A percentile compares a stretch with the other conserved stretches of the same genome.
These are phyloP conservation scores for Boechera retrofracta DNA, from an alignment of 345 rosid genomes.

Conservation along the genomic window DNA sequence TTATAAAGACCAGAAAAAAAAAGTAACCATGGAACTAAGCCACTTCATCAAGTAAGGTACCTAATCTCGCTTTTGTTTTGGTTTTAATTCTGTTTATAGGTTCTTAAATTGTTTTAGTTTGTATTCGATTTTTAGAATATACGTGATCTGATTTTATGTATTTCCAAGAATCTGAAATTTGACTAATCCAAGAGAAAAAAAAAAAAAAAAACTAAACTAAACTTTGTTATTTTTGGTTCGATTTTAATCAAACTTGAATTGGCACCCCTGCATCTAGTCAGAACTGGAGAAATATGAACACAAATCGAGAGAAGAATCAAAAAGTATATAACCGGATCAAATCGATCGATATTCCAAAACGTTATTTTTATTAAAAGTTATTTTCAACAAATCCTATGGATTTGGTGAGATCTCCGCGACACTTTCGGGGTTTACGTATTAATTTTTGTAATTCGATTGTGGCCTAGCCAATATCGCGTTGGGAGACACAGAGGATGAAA, in stretches of 20 bases:
- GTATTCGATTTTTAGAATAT: neutral
- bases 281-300: neutral
- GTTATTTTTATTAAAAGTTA: neutral
- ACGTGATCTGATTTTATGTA: neutral
- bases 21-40: too few relatives aligned
- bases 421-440: too few relatives aligned
- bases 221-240: neutral
- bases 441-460: too few relatives aligned
- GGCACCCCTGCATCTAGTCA: neutral
- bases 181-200: neutral
- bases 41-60: neutral
- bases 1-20: too few relatives aligned
- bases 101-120: neutral
- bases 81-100: neutral
- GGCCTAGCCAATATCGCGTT: too few relatives aligned
- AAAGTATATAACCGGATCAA: neutral
- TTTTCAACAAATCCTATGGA: too few relatives aligned
- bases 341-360: constrained; percentile 15
- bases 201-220: neutral
- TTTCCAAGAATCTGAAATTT: neutral
- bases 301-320: neutral
- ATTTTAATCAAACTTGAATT: neutral
- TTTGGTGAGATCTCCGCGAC: too few relatives aligned
- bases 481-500: too few relatives aligned
- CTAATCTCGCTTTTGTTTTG: constrained; percentile 19